Base-by-base conservation (phyloP, 805 yeast genomes). In the Candida rishiriensis region DNA sequence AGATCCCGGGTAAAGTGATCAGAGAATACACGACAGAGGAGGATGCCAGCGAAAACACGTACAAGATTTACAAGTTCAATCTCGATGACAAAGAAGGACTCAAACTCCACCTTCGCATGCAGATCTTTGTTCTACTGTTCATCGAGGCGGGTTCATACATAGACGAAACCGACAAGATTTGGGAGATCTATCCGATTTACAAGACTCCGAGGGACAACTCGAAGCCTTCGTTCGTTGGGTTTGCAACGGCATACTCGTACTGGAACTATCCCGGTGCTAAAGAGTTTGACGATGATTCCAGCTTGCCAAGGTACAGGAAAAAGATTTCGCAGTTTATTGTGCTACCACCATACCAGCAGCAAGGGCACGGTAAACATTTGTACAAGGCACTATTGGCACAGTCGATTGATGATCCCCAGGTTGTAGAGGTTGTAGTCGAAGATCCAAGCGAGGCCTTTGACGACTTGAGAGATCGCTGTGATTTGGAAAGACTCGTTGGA, bases 381-480 rank as follows among this genome's bases (percentile, higher is more conserved):
- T 91, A 91, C 60, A 65, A 70, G 10, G 48, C 72, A 0, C 63
- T 93, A 8, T 71, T 76, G 43, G 67, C 72, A 2, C 49, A 61
- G 37, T 88, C 95, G 85, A 53, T 70, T 3, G 51, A 56, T 0
- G 85, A 86, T 50, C 56, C 60, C 0, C 47, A 57, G 1, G 78
- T 89, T 18, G 64, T 68, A 30, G 95, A 90, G 54, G 74, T 93
- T 34, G 88, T 91, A 0, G 88, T 93, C 3, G 98, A 93, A 61
- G 99, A 93, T 61, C 98, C 98, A 3, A 86, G 85, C 57, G 97
- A 89, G 59, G 79, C 80, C 31, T 91, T 93, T 65, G 99, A 93
- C 59, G 95, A 87, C 57, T 69, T 93, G 52, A 74, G 99, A 46
- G 97, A 93, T 60, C 70, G 91, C 29, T 75, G 81, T 50, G 98